Evolutionary conservation across 345 rosid genomes (phyloP).

Genomic region (Camelina hispida): DNA sequence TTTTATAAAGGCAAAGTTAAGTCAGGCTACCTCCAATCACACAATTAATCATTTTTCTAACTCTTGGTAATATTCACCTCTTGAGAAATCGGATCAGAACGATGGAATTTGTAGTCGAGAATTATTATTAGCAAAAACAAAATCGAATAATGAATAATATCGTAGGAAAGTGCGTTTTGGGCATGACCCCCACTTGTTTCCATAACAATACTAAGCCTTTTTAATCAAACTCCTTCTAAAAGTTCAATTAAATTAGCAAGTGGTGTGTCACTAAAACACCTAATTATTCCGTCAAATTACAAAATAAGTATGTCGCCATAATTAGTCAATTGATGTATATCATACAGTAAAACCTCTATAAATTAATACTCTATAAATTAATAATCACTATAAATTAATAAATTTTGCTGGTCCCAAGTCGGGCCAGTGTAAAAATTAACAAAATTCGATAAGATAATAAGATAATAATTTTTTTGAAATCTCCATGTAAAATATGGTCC

Average conservation of each 20-base stretch:
- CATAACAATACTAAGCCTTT: slow-evolving; percentile 28
- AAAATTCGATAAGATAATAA: too few species aligned
- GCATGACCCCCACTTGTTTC: slow-evolving; percentile 31
- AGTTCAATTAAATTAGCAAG: slow-evolving; percentile 31
- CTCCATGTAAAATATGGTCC: too few species aligned
- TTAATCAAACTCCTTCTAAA: slow-evolving; percentile 28
- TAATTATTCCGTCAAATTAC: slow-evolving; percentile 29
- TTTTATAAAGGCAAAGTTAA: slow-evolving; percentile 22
- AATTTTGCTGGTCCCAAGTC: too few species aligned
- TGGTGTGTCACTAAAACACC: slow-evolving; percentile 34
- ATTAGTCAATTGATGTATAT: slow-evolving; percentile 26
- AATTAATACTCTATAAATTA: too few species aligned
- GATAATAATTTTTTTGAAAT: too few species aligned
- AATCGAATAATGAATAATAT: slow-evolving; percentile 41
- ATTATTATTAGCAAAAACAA: slow-evolving; percentile 30
- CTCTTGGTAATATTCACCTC: slow-evolving; percentile 33
- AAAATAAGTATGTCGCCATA: slow-evolving; percentile 23
- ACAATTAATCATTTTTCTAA: slow-evolving; percentile 19
- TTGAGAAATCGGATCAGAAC: slow-evolving; percentile 27
- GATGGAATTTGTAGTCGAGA: slow-evolving; percentile 22
- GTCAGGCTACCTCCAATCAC: slow-evolving; percentile 33
- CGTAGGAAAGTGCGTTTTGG: slow-evolving; percentile 33
- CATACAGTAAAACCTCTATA: too few species aligned
- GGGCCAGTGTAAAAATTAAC: too few species aligned
- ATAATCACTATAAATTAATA: too few species aligned